phyloP scores from a whole-genome alignment of 2,329 filamentous ascomycete genomes.

The Alternaria viburni region DNA sequence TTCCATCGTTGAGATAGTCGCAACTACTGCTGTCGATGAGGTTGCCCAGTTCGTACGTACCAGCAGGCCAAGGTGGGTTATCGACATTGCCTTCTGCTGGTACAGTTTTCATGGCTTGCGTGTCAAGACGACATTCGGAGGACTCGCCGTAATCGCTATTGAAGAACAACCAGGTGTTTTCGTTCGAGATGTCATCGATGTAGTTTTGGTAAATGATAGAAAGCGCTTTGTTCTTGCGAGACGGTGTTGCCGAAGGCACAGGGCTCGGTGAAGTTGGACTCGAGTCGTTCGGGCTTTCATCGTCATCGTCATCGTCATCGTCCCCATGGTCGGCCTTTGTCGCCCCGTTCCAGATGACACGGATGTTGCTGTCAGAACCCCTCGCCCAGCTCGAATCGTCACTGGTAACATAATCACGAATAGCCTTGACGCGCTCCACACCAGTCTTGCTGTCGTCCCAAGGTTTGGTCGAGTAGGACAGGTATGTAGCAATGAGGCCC shows the following conservation, averaged over 20 bases:
- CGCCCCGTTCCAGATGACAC: not conserved
- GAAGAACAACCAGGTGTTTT: not conserved
- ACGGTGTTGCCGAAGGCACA: fast-evolving
- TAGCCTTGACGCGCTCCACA: not conserved
- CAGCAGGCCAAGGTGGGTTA: not conserved
- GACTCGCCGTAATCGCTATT: not conserved
- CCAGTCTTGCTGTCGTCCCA: not conserved
- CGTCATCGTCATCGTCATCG: not conserved
- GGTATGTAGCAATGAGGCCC: not conserved
- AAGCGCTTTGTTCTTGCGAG: not conserved
- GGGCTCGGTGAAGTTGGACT: not conserved
- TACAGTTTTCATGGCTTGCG: not conserved
- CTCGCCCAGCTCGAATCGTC: fast-evolving
- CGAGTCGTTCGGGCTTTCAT: not conserved
- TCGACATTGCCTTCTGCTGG: not conserved
- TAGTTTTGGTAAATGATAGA: not conserved
- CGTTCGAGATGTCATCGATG: not conserved
- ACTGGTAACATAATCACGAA: not conserved
- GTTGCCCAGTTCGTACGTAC: not conserved
- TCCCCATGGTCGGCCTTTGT: fast-evolving
- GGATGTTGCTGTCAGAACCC: not conserved
- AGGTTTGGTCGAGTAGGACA: not conserved
- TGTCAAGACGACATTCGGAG: not conserved
- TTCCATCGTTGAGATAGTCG: not conserved
- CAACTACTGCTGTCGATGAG: not conserved